Evolutionary conservation across 2,329 filamentous ascomycete genomes (phyloP), one percentile per base, ranked within the genome.

Genomic region (Penicillium sp.): DNA sequence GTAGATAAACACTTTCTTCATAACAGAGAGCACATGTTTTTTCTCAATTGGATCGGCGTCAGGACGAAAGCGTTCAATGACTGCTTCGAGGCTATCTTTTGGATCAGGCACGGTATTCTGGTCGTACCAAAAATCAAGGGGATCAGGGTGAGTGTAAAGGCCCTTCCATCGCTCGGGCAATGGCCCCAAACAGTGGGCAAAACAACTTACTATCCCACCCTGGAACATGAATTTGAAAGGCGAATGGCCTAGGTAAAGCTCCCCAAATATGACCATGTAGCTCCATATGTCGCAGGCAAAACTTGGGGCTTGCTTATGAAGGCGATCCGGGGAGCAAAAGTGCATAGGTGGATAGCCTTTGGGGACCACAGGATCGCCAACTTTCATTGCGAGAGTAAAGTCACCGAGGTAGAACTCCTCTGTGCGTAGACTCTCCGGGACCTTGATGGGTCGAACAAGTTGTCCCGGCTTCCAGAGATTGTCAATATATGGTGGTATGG

Each of bases 271-370:
- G 52, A 63, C 24, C 65, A 68, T 69, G 26, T 68, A 68, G 43
- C 65, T 70, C 66, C 64, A 70, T 57, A 70, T 67, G 47, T 68
- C 66, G 46, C 66, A 67, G 49, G 64, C 62, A 51, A 58, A 58
- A 46, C 62, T 68, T 55, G 66, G 60, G 9, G 58, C 58, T 60
- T 62, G 45, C 12, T 55, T 16, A 65, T 66, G 62, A 51, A 69
- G 57, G 38, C 65, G 64, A 47, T 67, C 65, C 53, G 64, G 64
- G 9, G 65, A 66, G 51, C 66, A 67, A 57, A 51, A 18, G 16
- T 60, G 66, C 42, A 59, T 45, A 38, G 48, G 55, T 50, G 63
- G 64, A n/a, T 61, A 59, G 24, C 52, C 59, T 21, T 21, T 26
- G 57, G 55, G 56, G 47, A 48, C 60, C 2, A 35, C 42, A 12